These are phyloP conservation scores for Leccinellum rugosiceps DNA, from an alignment of 768 basidiomycete genomes.

Conservation along the genomic window DNA sequence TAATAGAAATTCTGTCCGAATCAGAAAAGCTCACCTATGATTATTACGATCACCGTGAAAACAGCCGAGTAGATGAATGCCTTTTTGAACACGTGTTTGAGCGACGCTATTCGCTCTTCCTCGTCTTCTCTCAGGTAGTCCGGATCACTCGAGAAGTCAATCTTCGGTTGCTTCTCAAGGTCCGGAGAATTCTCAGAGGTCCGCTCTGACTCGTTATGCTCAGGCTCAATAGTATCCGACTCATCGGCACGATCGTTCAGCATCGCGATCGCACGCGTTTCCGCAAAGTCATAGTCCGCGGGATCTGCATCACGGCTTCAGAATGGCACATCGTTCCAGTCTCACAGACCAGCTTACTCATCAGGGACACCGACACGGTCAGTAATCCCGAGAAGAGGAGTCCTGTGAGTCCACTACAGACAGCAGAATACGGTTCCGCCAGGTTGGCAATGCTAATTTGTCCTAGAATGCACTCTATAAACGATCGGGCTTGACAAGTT, in stretches of 20 bases:
- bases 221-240: neutral
- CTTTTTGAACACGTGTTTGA: conserved; percentile 31
- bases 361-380: conserved; percentile 34
- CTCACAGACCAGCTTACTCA: conserved; percentile 23
- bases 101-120: conserved; percentile 12
- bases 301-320: conserved; percentile 24
- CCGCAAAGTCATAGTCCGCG: conserved; percentile 38
- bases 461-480: conserved; percentile 18
- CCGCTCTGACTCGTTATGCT: neutral
- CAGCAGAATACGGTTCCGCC: conserved; percentile 38
- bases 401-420: conserved; percentile 38
- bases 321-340: neutral
- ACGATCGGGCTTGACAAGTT: neutral
- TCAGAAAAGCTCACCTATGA: conserved; percentile 26
- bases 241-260: conserved; percentile 18
- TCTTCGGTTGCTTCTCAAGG: conserved; percentile 14
- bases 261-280: conserved; percentile 33
- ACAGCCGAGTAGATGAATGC: conserved; percentile 33
- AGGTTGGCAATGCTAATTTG: conserved; percentile 36
- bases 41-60: conserved; percentile 33
- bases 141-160: neutral
- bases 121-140: neutral
- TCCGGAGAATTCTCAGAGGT: conserved; percentile 4
- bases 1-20: neutral
- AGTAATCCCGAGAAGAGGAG: conserved; percentile 38